Percentiles rank a stretch among this genome's conserved stretches.
Conservation (phyloP, 352 stramenopile genomes). For the Pythium periplocum region DNA sequence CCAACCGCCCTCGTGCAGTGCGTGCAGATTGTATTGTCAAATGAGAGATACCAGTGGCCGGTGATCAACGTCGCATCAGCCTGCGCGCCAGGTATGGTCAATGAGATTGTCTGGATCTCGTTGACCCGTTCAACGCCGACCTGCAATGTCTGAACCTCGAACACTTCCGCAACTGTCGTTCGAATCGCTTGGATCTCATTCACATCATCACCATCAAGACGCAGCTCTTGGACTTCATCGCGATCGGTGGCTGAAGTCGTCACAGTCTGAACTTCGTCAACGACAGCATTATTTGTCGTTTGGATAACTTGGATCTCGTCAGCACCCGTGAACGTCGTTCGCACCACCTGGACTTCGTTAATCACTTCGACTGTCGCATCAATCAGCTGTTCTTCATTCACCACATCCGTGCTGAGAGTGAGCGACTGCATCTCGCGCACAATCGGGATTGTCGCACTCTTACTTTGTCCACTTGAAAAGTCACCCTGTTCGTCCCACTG, state of each 20-base stretch:
- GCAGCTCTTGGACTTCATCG: conserved; percentile 89
- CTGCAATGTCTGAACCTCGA: conserved; percentile 87
- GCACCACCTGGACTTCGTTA: conserved; percentile 95
- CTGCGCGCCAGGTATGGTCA: conserved; percentile 69
- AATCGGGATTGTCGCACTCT: conserved; percentile 70
- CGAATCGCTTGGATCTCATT: conserved; percentile 91
- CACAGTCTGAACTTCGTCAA: conserved; percentile 91
- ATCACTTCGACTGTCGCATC: conserved; percentile 90
- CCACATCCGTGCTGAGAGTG: conserved; percentile 65
- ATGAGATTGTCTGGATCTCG: conserved; percentile 84
- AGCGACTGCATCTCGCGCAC: conserved; percentile 91
- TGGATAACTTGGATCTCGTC: conserved; percentile 88
- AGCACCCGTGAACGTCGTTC: conserved; percentile 74
- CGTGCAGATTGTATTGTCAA: conserved; percentile 59
- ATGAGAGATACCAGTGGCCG: conserved; percentile 41
- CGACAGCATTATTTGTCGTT: conserved; percentile 56
- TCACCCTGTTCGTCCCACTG: conserved; percentile 81
- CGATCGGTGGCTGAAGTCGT: conserved; percentile 89
- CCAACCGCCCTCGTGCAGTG: conserved; percentile 68
- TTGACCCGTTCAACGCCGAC: conserved; percentile 58
- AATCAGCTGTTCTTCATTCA: conserved; percentile 93
- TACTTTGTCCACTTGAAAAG: conserved; percentile 67
- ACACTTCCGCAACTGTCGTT: conserved; percentile 57
- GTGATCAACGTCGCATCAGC: conserved; percentile 39
- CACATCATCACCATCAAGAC: conserved; percentile 76